A percentile compares a stretch with the other conserved stretches of the same genome.
Evolutionary conservation across 352 stramenopile species (phyloP).

Genomic region (Phytophthora idaei): DNA sequence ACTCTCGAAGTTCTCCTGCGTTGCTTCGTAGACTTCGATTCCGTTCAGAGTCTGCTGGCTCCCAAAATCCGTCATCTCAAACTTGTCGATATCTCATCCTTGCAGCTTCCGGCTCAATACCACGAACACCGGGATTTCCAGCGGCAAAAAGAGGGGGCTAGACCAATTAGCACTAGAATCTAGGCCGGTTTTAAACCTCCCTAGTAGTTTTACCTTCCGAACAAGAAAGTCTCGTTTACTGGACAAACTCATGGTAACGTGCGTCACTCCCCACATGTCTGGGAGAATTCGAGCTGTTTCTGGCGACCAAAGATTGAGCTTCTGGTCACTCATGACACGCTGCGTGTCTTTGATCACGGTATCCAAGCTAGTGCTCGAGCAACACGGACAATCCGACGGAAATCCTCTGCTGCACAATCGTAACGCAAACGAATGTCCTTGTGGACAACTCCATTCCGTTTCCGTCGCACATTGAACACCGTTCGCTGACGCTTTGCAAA

Average conservation of each 20-base stretch:
- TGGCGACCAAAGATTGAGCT: conserved; percentile 15
- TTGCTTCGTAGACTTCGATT: conserved; percentile 52
- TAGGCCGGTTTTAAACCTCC: conserved; percentile 44
- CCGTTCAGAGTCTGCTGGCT: conserved; percentile 29
- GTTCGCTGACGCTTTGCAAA: conserved; percentile 26
- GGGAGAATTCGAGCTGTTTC: conserved; percentile 18
- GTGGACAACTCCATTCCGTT: conserved; percentile 47
- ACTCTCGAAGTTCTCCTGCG: conserved; percentile 35
- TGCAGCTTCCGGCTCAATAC: conserved; percentile 28
- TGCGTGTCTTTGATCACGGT: conserved; percentile 34
- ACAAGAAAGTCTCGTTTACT: conserved; percentile 47
- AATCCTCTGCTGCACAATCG: conserved; percentile 55
- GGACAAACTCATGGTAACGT: conserved; percentile 28
- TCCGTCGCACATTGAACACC: conserved; percentile 46
- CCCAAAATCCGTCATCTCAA: conserved; percentile 49
- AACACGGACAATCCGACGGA: conserved; percentile 56
- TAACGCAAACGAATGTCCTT: conserved; percentile 46
- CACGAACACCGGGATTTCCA: conserved; percentile 42
- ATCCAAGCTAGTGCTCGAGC: conserved; percentile 42
- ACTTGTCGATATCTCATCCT: conserved; percentile 18
- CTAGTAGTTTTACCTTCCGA: conserved; percentile 54
- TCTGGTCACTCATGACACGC: conserved; percentile 19
- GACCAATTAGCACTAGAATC: conserved; percentile 35
- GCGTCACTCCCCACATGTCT: conserved; percentile 16
- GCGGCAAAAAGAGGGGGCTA: conserved; percentile 43